Base-by-base conservation (phyloP, 768 basidiomycete species). In the Kwoniella europaea region DNA sequence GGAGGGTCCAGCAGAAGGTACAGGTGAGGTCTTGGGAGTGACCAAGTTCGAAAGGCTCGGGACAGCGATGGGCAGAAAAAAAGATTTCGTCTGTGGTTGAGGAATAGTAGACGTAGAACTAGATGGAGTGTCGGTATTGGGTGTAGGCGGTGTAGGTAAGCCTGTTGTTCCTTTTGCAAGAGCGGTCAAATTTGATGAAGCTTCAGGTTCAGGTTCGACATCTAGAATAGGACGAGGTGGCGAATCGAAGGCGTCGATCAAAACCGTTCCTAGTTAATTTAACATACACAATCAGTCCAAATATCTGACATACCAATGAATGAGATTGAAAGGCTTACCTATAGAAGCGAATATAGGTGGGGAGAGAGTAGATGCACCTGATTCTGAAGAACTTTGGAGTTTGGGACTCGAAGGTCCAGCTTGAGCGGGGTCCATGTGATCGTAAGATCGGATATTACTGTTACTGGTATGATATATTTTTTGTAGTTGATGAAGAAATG, bases 201-300 rank as follows among this genome's bases (percentile, higher is more conserved):
- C 35, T 35, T 52, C 22, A 53, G 62, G 13, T 44, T 46, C 18
- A 13, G 63, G 16, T 13, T 55, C 41, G 50, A 10, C 50, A 24
- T 69, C 67, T 35, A 67, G 18, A 20, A 56, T 41, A 0, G 75
- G 74, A 12, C 58, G 66, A 10, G 76, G 74, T 15, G 74, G 69
- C 15, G 58, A 50, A 41, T 79, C 78, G 62, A 79, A 79, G 22
- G 69, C 63, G 52, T 79, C 78, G 50, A 79, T 77, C 52, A 79
- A 53, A 62, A 77, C 75, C 3, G 78, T 76, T 13, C 78, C 78
- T 79, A 13, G 20, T 24, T 16, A 22, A 56, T 29, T 10, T 6
- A 22, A 16, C 1, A 56, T 20, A 9, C 22, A 56, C 20, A 56
- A 12, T 12, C 55, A 12, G 12, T 56, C 27, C 4, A 29, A 56